Evolutionary conservation across 495 filamentous ascomycete species (phyloP), one percentile per base, ranked within the genome.

Genomic region (Ramalina intermedia): DNA sequence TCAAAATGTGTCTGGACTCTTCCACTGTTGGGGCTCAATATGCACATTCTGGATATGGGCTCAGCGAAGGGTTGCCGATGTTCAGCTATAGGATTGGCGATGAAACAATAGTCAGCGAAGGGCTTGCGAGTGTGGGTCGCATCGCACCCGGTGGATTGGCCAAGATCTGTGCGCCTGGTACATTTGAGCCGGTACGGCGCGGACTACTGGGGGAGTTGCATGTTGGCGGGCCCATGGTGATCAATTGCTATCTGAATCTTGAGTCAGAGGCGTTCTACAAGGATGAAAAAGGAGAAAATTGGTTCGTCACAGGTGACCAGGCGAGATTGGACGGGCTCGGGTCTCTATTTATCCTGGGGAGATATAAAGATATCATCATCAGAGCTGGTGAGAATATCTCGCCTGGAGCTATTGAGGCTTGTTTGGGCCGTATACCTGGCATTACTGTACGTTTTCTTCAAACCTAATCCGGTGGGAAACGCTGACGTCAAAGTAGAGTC

Each of bases 351-450:
- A 58, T 75, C 14, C 41, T 66, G 39, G 69, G 72, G 4, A 54
- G 70, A 29, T 68, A 69, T 55, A 75, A 73, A 48, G 71, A 73
- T 46, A 54, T 67, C 33, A 70, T 75, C 48, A 69, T 73, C 29
- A 63, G 71, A 3, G 71, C 61, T n/a, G 69, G 69, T 7, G 65
- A 72, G 47, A 75, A 73, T 42, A 63, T 75, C 18, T 46, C 60
- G 1, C 67, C 68, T 1, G 49, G 57, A 4, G 60, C 55, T 11
- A 67, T 75, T 18, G 70, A 75, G 50, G 44, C 41, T 7, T 57
- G 46, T 20, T 60, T 57, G 50, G 57, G 36, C 47, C 61, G 27
- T 47, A 20, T 61, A 11, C 49, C 58, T 4, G 61, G 56, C 12
- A 36, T 61, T 38, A 20, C 16, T 48, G 13, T 46, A 18, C 13